Base-by-base conservation (phyloP, 768 basidiomycete genomes). In the Amanita polypyramis region DNA sequence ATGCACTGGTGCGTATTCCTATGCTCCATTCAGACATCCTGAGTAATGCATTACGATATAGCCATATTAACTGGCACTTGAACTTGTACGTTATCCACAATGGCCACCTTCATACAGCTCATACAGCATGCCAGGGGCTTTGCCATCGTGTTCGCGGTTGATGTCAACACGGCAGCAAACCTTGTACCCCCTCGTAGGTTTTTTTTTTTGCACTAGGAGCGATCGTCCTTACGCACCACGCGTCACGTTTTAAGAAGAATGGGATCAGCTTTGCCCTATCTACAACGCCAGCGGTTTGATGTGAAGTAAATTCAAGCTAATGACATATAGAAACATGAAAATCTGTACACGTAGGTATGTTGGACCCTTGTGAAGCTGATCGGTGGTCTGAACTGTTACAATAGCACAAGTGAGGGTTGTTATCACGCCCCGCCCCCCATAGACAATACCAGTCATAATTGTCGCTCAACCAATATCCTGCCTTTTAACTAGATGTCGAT, bases 41-140 rank as follows among this genome's bases (percentile, higher is more conserved):
- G 10, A 40, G n/a, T 4, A 30, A 9, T 19, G 8, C 5, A 15
- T n/a, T 14, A 30, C 29, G 7, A 29, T 10, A 20, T 25, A 73
- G 73, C 51, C 75, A 77, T 53, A 77, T 76, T 49, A 73, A 77
- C 47, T 76, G 70, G 65, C 76, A 78, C 60, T 56, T 76, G 7
- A 60, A 69, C 7, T 54, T 58, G 67, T 70, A 54, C 51, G 68
- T 52, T 15, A 35, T 23, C 33, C 33, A 11, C n/a, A 29, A 15
- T 19, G 33, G n/a, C 32, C 14, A 34, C 29, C n/a, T n/a, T n/a
- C n/a, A 4, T 12, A 5, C 23, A 9, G n/a, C 20, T 12, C 14
- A 14, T n/a, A 12, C 35, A 4, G 20, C 23, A 20, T 4, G 14
- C 6, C 38, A 59, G 56, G 1, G 71, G 71, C n/a, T n/a, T n/a